Evolutionary conservation across 1,284 basidiomycete species (phyloP), one percentile per base, ranked within the genome.

Genomic region (Boletus sp.): DNA sequence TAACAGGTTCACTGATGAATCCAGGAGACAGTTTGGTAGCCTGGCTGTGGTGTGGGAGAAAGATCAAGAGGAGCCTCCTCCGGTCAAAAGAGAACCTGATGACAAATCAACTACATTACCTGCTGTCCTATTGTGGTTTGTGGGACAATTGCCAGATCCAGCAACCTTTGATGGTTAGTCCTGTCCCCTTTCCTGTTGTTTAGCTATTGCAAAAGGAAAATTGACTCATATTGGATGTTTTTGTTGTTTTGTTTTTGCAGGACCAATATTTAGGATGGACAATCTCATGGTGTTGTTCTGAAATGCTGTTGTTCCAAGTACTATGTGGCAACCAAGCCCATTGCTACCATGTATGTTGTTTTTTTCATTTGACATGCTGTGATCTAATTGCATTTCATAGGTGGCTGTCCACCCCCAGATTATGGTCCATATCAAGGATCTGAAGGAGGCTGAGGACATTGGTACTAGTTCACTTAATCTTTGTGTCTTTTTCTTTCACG

Each of bases 241-340:
- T 61, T 39, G 29, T 59, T 18, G 46, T 61, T 47, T 66, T 56
- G 52, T 60, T 47, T 61, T 64, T 61, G 45, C 62, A 94, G 92
- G 92, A 3, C 92, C 93, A 18, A 81, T 93, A 39, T 94, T 95
- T 77, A 82, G 90, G 54, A 88, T 89, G 3, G 92, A 95, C 51
- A 92, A 95, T 72, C 78, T 95, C 36, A 86, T 96, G 82, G 86
- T 87, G 61, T 70, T 93, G 24, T 86, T 93, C 70, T 80, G 84
- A 47, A 88, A 84, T 67, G 88, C 89, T 50, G 84, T 88, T 22
- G 89, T 93, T 55, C 89, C 91, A 6, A 86, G 84, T 56, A 79
- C 70, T 20, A 77, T 68, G 44, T 58, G 65, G 58, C 62, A 80
- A 60, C 79, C 80, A 20, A 82, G 84, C 29, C 79, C 81, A 16